Percentiles rank a stretch among this genome's conserved stretches.
phyloP scores from a whole-genome alignment of 2,329 filamentous ascomycete species.

The Claviceps pusilla region DNA sequence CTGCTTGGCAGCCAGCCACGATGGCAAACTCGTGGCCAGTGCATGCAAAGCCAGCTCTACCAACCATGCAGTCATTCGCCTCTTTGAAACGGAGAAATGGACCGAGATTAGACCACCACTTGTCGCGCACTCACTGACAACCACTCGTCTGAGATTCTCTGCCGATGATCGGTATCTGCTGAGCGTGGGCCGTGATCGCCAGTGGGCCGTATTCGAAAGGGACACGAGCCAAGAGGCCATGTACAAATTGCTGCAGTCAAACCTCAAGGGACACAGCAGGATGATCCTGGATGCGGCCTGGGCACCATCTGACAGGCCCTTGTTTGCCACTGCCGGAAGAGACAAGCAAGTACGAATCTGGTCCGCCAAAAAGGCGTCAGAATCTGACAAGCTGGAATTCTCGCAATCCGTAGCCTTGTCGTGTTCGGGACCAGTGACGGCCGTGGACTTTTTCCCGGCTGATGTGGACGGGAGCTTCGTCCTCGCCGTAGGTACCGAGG shows the following conservation, averaged over 20 bases:
- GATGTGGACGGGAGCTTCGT: constrained; percentile 18
- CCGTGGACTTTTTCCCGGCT: constrained; percentile 47
- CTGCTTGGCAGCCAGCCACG: constrained; percentile 62
- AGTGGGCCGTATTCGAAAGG: constrained; percentile 71
- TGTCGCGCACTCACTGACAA: constrained; percentile 72
- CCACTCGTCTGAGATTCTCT: constrained; percentile 70
- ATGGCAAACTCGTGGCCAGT: constrained; percentile 66
- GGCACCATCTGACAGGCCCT: constrained; percentile 42
- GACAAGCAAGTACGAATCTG: constrained; percentile 76
- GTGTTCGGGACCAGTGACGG: constrained; percentile 49
- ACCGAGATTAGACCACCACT: constrained; percentile 73
- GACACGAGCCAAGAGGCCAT: constrained; percentile 17
- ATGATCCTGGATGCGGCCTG: constrained; percentile 89
- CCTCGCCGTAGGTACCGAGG: constrained; percentile 44
- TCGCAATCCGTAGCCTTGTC: constrained; percentile 37
- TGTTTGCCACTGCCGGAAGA: constrained; percentile 77
- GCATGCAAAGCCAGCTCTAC: constrained; percentile 85
- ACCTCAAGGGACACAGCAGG: constrained; percentile 73
- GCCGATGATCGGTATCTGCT: constrained; percentile 58
- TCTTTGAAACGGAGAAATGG: constrained; percentile 82
- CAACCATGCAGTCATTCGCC: constrained; percentile 83
- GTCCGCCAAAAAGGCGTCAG: constrained; percentile 23
- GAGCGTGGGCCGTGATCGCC: constrained; percentile 79
- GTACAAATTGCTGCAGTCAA: constrained; percentile 47
- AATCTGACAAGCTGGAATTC: constrained; percentile 26